Base-by-base conservation (phyloP, 2,329 filamentous ascomycete species). In the Epichloe festucae region DNA sequence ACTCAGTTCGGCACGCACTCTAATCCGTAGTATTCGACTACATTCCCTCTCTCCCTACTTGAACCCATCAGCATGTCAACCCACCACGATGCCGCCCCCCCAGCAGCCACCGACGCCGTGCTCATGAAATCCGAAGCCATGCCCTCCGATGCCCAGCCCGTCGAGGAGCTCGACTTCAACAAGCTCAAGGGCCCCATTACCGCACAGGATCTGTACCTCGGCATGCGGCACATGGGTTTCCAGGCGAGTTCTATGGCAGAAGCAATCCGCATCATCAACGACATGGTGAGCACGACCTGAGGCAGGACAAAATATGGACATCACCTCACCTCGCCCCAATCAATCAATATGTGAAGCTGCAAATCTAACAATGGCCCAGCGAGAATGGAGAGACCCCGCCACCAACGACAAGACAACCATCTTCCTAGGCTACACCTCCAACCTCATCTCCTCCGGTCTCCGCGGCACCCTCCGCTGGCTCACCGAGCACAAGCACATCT, bases 351-450 rank as follows among this genome's bases (percentile, higher is more conserved):
- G 27, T 31, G 27, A 31, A 31, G 0, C 27, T 31, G 27, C 27
- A 31, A 31, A 43, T 15, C 43, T 53, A 19, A 53, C 21, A 35
- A 35, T 19, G 19, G n/a, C 6, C 27, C 63, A 73, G 88, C 79
- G 89, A 64, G 77, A 79, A 52, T 97, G 88, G 84, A 76, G 77
- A 55, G 86, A 95, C 65, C 81, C 87, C 1, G 86, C 90, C 62
- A 87, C 87, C 2, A 81, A 80, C 14, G 81, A 85, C 27, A 79
- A 79, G 61, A 93, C 93, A 17, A 97, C 93, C 54, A 91, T 98
- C 60, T 97, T 98, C 69, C 80, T 98, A 8, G 93, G 93, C 52
- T 98, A 96, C 72, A 98, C 93, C 10, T 95, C 89, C 48, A 98
- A 98, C 66, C 77, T 98, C 60, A 96, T 98, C 62, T 97, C 93